A percentile compares a stretch with the other conserved stretches of the same genome.
Evolutionary conservation across 169 alveolate species (phyloP).

Genomic region (Hammondia hammondi): DNA sequence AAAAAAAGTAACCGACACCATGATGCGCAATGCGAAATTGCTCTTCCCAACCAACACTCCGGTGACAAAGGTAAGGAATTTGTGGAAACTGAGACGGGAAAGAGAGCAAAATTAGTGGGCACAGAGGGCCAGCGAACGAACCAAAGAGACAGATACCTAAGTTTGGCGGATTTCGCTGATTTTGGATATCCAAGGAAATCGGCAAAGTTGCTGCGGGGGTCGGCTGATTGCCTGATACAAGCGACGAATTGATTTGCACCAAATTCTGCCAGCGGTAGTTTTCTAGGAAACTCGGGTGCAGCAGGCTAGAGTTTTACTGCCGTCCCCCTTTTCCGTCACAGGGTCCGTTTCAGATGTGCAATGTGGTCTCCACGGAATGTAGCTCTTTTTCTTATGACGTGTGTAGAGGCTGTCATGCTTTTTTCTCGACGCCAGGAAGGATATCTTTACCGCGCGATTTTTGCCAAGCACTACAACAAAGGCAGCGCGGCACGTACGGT

Average conservation of each 20-base stretch:
- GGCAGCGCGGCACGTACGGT: constrained; percentile 48
- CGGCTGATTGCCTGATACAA: no score
- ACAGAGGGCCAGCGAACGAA: no score
- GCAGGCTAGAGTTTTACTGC: no score
- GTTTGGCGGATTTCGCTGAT: no score
- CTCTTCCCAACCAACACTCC: constrained; percentile 44
- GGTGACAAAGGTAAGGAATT: constrained; percentile 52
- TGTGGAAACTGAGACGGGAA: neutral
- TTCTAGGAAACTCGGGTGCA: no score
- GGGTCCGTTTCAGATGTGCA: no score
- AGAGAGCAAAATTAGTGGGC: neutral
- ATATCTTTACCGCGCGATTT: constrained; percentile 11
- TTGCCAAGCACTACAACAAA: constrained; percentile 31
- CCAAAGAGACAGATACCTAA: no score
- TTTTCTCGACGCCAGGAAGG: neutral
- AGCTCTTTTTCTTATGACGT: neutral
- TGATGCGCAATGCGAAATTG: neutral
- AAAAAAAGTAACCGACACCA: neutral
- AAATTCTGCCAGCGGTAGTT: no score
- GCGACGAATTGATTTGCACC: no score
- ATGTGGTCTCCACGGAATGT: neutral
- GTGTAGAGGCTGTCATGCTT: neutral
- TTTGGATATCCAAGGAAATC: no score
- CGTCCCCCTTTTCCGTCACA: no score
- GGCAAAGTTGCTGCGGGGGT: no score